Base-by-base conservation (phyloP, 2,329 filamentous ascomycete species). In the Scorias spongiosa region DNA sequence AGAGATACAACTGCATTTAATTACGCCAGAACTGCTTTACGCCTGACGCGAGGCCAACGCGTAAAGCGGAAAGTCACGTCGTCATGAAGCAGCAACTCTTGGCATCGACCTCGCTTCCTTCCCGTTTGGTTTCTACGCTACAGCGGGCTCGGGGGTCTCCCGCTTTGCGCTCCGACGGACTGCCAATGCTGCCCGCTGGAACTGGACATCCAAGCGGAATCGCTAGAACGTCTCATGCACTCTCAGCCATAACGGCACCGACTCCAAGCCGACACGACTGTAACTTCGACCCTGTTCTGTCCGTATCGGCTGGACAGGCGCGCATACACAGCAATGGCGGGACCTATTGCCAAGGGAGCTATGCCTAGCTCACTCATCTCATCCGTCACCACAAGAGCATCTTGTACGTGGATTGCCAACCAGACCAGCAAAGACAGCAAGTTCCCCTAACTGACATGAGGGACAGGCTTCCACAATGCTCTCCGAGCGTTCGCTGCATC, bases 401-500 rank as follows among this genome's bases (percentile, higher is more conserved):
- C 48, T 49, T 58, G 57, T 57, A 52, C n/a, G 52, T 15, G 18
- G 10, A 26, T 26, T 26, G 20, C 20, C 20, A 26, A 18, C 14
- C 6, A 29, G 20, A 26, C 20, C 20, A 26, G 20, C 20, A 26
- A 26, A 26, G 20, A 26, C 20, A 26, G 20, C 20, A 26, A 26
- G 20, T 3, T 26, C 20, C 20, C 20, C 20, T 26, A 26, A 26
- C 20, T 26, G 7, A 26, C 20, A 26, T 4, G 7, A 26, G 20
- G 20, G 20, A 11, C 11, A 17, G 38, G 40, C 41, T 41, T 18
- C 26, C 43, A 10, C 40, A 28, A 41, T 17, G 43, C 49, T 40
- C 40, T 45, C 15, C 55, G 54, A 38, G 37, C 54, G 39, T 60
- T 59, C 49, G 52, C 54, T 42, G 49, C 55, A n/a, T 51, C 51